These are phyloP conservation scores for Cucurbita ficifolia DNA, from an alignment of 306 rosid genomes.

Conservation along the genomic window DNA sequence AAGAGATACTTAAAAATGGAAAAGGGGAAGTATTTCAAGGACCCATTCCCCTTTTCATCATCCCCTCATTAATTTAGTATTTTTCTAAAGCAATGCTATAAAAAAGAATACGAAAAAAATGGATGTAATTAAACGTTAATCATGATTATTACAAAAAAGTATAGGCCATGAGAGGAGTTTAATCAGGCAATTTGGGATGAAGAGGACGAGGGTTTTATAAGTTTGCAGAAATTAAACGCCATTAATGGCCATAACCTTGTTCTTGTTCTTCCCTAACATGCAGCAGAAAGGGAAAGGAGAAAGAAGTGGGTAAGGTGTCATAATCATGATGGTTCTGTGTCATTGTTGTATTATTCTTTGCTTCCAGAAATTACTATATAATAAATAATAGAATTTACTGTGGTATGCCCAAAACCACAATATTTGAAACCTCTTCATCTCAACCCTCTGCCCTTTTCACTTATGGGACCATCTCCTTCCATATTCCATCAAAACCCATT, in stretches of 20 bases:
- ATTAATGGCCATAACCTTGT: neutral
- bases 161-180: neutral
- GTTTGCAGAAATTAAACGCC: neutral
- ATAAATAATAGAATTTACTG: neutral
- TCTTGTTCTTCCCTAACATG: neutral
- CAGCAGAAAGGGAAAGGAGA: neutral
- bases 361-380: neutral
- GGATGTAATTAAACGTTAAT: too few species aligned
- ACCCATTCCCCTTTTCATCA: neutral
- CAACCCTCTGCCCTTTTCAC: too few species aligned
- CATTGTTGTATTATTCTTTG: slow-evolving; percentile 6
- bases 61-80: neutral
- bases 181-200: neutral
- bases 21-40: neutral
- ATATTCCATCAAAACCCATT: neutral
- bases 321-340: slow-evolving; percentile 1
- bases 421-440: neutral
- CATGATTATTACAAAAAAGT: neutral
- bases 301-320: neutral
- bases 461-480: slow-evolving; percentile 2
- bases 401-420: neutral
- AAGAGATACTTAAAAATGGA: neutral
- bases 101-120: too few species aligned
- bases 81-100: neutral
- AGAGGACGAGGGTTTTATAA: too few species aligned